These are phyloP conservation scores for Aspergillus eucalypticola DNA, from an alignment of 2,329 filamentous ascomycete genomes.

Conservation along the genomic window DNA sequence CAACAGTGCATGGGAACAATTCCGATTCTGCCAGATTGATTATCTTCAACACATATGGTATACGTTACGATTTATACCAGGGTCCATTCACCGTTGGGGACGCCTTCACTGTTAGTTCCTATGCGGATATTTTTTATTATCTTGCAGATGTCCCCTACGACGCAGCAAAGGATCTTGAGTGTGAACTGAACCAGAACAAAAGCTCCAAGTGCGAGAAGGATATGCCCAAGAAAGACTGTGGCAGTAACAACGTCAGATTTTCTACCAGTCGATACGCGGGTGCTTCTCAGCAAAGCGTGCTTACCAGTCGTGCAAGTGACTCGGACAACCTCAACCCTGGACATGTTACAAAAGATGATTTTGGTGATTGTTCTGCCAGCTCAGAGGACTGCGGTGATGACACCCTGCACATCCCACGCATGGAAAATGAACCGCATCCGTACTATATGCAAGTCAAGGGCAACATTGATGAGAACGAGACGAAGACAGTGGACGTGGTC, in stretches of 20 bases:
- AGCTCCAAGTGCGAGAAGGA: too few species aligned
- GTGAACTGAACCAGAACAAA: not conserved
- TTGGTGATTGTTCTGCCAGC: not conserved
- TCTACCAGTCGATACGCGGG: too few species aligned
- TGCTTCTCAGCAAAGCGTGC: not conserved
- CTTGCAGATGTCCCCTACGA: not conserved
- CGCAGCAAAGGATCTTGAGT: not conserved
- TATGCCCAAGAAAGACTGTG: not conserved
- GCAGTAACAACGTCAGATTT: not conserved
- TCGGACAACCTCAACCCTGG: not conserved
- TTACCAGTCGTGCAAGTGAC: not conserved
- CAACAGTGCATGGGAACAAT: not conserved
- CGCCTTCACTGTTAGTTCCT: not conserved
- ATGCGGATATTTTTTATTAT: not conserved
- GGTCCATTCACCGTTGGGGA: not conserved
- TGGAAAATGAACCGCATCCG: not conserved
- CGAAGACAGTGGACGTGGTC: not conserved
- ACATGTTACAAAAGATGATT: not conserved
- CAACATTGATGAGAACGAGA: not conserved
- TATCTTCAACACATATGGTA: not conserved
- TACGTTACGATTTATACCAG: not conserved
- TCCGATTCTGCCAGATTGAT: not conserved
- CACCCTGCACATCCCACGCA: not conserved
- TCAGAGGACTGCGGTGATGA: not conserved
- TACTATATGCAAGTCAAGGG: not conserved